Conservation (phyloP, 257 asterid species). For the Scutellaria galericulata region DNA sequence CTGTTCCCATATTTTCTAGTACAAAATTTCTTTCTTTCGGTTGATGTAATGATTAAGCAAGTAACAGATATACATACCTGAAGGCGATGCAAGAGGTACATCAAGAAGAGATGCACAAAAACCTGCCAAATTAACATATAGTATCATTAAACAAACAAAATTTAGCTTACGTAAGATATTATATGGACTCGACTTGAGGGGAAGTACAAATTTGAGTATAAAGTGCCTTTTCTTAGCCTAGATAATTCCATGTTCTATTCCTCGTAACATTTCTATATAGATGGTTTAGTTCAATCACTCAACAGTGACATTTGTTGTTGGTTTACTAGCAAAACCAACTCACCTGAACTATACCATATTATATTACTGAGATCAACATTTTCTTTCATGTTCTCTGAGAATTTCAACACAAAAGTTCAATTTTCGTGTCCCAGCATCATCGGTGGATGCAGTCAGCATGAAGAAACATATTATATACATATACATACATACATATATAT, state of each 20-base stretch:
- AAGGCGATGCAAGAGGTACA: conserved; percentile 97
- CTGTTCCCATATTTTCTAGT: conserved; percentile 13
- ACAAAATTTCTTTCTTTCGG: not conserved
- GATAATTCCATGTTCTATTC: not conserved
- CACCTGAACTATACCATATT: not conserved
- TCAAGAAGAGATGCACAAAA: conserved; percentile 97
- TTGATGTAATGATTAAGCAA: conserved; percentile 26
- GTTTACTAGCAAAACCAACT: not conserved
- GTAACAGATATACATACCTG: conserved; percentile 65
- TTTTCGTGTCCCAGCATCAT: not conserved
- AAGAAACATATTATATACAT: no score
- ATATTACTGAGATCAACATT: not conserved
- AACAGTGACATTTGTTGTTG: not conserved
- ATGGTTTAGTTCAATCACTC: not conserved
- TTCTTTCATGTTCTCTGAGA: not conserved
- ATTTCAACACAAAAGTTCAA: not conserved
- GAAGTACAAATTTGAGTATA: not conserved
- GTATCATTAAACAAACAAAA: conserved; percentile 34
- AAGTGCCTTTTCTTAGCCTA: conserved; percentile 3
- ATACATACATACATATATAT: no score
- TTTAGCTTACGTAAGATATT: conserved; percentile 23
- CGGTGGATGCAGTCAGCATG: not conserved
- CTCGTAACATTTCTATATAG: not conserved
- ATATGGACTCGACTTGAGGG: conserved; percentile 21
- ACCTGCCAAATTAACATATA: conserved; percentile 63